phyloP scores from a whole-genome alignment of 108 stramenopile species.

The Pseudonitzschia pungens region DNA sequence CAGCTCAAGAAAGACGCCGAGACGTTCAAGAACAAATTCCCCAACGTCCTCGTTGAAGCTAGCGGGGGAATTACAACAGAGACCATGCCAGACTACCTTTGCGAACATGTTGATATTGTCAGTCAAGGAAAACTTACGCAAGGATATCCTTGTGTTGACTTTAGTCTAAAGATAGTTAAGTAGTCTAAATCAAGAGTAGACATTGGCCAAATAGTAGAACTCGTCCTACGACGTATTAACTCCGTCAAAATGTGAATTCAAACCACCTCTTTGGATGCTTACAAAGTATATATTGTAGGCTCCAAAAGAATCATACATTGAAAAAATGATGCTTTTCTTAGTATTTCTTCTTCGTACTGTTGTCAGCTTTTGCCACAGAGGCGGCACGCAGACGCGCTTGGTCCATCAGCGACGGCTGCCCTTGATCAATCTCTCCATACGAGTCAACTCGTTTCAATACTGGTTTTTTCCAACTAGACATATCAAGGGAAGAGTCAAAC shows the following conservation, averaged over 20 bases:
- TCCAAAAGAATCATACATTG: not conserved
- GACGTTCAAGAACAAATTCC: conserved; percentile 81
- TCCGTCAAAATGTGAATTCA: not conserved
- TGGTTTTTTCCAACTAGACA: not conserved
- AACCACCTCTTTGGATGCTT: not conserved
- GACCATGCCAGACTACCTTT: conserved; percentile 85
- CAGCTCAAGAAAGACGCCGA: conserved; percentile 76
- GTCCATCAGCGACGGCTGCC: conserved; percentile 54
- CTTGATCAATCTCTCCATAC: conserved; percentile 50
- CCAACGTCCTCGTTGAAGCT: conserved; percentile 93
- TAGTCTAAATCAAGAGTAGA: conserved; percentile 12
- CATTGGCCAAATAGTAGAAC: too few species aligned
- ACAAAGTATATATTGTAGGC: not conserved
- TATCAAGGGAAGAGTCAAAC: not conserved
- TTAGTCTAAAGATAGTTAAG: conserved; percentile 86
- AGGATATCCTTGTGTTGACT: conserved; percentile 96
- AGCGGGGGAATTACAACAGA: conserved; percentile 97
- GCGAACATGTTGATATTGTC: conserved; percentile 92
- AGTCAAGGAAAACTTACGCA: conserved; percentile 97
- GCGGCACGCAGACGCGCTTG: conserved; percentile 50
- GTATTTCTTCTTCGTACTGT: conserved; percentile 4
- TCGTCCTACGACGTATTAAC: not conserved
- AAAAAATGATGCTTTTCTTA: not conserved
- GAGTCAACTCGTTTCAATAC: conserved; percentile 41
- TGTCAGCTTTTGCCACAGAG: conserved; percentile 33